These are phyloP conservation scores for Pseudogymnoascus sp. DNA, from an alignment of 2,329 filamentous ascomycete genomes.

Conservation along the genomic window DNA sequence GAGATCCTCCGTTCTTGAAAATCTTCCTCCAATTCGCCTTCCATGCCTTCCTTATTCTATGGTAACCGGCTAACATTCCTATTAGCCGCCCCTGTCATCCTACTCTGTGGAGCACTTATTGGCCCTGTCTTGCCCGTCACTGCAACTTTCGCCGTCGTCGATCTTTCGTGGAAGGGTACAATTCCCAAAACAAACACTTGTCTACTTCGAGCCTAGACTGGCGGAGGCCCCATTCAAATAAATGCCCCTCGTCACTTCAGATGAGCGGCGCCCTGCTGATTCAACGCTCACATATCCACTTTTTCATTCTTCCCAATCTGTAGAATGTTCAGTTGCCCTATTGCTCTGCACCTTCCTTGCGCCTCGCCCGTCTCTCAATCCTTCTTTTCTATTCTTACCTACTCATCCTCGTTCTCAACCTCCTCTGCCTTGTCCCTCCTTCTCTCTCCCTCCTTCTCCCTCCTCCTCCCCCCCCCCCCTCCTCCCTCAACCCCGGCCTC, in stretches of 20 bases:
- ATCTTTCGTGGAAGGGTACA: neutral
- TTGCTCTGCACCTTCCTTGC: neutral
- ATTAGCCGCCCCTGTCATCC: neutral
- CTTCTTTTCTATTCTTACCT: neutral
- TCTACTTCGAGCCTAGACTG: neutral
- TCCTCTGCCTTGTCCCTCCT: neutral
- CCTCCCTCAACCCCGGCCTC: neutral
- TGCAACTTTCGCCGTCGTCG: neutral
- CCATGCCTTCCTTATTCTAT: neutral
- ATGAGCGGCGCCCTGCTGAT: neutral
- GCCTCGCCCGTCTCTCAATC: neutral
- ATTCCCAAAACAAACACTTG: neutral
- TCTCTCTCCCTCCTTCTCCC: neutral
- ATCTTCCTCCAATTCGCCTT: constrained; percentile 1
- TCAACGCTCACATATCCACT: neutral
- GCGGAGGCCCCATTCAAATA: neutral
- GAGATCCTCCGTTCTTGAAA: neutral
- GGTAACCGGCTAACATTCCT: neutral
- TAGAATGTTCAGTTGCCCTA: neutral
- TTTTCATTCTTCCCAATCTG: neutral
- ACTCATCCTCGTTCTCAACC: neutral
- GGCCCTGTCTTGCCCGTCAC: neutral
- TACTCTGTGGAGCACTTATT: neutral
- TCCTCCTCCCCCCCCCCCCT: neutral
- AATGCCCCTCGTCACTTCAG: neutral